Base-by-base conservation (phyloP, 176 grass and related monocot species). In the Triticum monococcum region DNA sequence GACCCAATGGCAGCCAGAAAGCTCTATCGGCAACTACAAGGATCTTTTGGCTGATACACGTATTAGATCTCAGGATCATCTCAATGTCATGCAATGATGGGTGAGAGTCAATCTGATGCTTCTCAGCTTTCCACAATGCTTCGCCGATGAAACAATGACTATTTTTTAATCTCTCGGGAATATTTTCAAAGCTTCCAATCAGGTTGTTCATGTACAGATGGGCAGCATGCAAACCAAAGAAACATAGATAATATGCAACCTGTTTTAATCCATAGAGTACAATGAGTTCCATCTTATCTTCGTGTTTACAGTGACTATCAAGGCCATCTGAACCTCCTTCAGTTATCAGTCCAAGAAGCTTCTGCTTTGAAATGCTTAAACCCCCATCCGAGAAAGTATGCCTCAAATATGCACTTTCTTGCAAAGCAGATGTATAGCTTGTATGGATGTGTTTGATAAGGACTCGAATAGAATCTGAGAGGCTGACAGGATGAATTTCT, bases 201-300 rank as follows among this genome's bases (percentile, higher is more conserved):
- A 91, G 70, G 74, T 92, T 88, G 71, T 66, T 78, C 75, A 95
- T 64, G 83, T 95, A 95, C 43, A 92, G 68, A 90, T 92, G 61
- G 64, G 93, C 88, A 79, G 76, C 78, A 89, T 95, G 88, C 59
- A 95, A 73, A 87, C 90, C 90, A 89, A 90, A 92, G 76, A 95
- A 91, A 80, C 90, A 95, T 85, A 95, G 87, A 78, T 90, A 92
- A 85, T 95, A 92, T 79, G 93, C 83, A 72, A 91, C 72, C 84
- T 95, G 88, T 54, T 92, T 95, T 22, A 95, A 40, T 84, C 70
- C 90, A 89, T 92, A 95, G 7, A 95, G 26, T 79, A 82, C 76
- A 79, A 91, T 79, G 70, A 91, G 86, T 71, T 77, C 88, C 88
- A 87, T 85, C 57, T 79, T 77, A 79, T 89, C 86, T 83, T 88